phyloP scores from a whole-genome alignment of 352 stramenopile genomes.

The Vaucheria bursata region DNA sequence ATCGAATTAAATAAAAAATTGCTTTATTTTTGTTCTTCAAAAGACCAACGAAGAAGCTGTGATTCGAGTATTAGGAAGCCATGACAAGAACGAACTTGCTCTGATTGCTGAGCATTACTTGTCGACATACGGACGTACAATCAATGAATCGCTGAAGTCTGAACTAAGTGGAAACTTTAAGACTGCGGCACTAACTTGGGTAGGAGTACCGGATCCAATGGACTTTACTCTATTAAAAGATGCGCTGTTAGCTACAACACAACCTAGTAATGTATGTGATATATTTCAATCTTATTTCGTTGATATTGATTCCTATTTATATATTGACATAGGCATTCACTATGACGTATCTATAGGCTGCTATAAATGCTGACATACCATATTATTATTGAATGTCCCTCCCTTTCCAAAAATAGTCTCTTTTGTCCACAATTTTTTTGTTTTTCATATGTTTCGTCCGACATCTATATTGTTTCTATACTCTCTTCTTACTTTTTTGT shows the following conservation, averaged over 20 bases:
- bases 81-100: conserved; percentile 35
- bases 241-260: neutral
- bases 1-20: neutral
- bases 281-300: too few relatives aligned
- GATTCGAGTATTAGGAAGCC: conserved; percentile 26
- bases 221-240: neutral
- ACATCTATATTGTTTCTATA: too few relatives aligned
- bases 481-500: too few relatives aligned
- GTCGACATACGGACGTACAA: conserved; percentile 16
- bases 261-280: neutral
- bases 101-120: conserved; percentile 30
- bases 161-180: conserved; percentile 7
- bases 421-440: too few relatives aligned
- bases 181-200: neutral
- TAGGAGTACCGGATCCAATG: neutral
- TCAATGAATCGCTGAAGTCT: conserved; percentile 28
- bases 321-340: neutral
- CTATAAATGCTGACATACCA: too few relatives aligned
- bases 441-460: too few relatives aligned
- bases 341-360: neutral
- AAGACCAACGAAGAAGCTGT: conserved; percentile 4
- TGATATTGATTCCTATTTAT: too few relatives aligned
- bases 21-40: neutral
- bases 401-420: too few relatives aligned
- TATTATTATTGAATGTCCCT: too few relatives aligned